Evolutionary conservation across 1,284 basidiomycete species (phyloP), one percentile per base, ranked within the genome.

Genomic region (Ceratobasidium theobromae): DNA sequence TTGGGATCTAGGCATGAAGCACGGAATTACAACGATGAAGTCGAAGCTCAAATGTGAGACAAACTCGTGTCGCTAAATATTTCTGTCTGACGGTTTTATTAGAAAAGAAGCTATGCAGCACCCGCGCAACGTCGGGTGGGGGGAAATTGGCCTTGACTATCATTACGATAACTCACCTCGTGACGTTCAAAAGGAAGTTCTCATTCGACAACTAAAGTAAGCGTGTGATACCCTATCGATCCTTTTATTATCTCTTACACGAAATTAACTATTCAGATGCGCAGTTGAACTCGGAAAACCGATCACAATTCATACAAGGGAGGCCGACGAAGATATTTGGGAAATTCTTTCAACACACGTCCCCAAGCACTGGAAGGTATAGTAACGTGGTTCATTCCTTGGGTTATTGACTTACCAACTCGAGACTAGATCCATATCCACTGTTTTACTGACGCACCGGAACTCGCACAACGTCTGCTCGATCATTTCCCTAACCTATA

Each of bases 81-180:
- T 33, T 51, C n/a, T 21, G 25, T 43, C 23, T 48, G 28, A 57
- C 25, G 30, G n/a, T 21, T 33, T 35, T 60, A n/a, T 6, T 72
- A 90, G 88, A 40, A 69, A 89, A 60, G 83, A 86, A 71, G 90
- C 90, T 1, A 89, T 91, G 84, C 65, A 77, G 0, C 89, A 92
- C 71, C 87, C 88, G 1, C 84, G 87, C 9, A 91, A 89, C 70
- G 89, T 92, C 4, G 88, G 88, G 6, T 90, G 87, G 86, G 91
- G 91, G 0, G 90, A 93, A 73, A 92, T 91, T 62, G 90, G 91
- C 3, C 81, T 93, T 3, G 91, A 93, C 70, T 91, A 91, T 71
- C 88, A 91, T 74, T 91, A 91, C 72, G 84, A 89, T 72, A 81
- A 85, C 70, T 89, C 89, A 0, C 87, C 89, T 0, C 82, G 85